Percentiles rank a stretch among this genome's conserved stretches.
Conservation (phyloP, 108 stramenopile genomes). For the Chaetoceros tenuissimus region DNA sequence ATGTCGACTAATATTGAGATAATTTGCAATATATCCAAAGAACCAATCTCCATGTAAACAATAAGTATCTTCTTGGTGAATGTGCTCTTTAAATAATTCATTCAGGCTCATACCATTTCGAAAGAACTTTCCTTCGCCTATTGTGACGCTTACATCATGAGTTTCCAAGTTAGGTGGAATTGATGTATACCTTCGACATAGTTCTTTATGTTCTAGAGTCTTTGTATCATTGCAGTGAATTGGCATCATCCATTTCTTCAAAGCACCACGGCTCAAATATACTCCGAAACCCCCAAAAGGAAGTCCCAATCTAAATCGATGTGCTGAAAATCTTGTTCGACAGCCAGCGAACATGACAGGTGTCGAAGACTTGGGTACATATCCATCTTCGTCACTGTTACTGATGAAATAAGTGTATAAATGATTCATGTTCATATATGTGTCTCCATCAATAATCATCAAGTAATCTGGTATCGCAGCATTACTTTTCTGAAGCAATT, state of each 20-base stretch:
- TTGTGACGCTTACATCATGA: conserved; percentile 5
- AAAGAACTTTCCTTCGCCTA: conserved; percentile 18
- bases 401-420: conserved; percentile 9
- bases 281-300: conserved; percentile 46
- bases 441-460: conserved; percentile 45
- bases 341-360: conserved; percentile 25
- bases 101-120: conserved; percentile 13
- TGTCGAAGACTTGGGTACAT: background rate
- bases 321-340: too few species aligned
- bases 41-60: conserved; percentile 21
- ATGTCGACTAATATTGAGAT: background rate
- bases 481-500: background rate
- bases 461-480: conserved; percentile 42
- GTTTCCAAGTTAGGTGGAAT: background rate
- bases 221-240: conserved; percentile 1
- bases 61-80: background rate
- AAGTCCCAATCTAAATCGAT: too few species aligned
- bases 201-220: conserved; percentile 4
- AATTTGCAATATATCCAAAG: conserved; percentile 28
- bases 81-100: conserved; percentile 19
- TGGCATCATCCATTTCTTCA: conserved; percentile 8
- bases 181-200: background rate
- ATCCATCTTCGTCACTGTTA: background rate
- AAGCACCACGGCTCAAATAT: conserved; percentile 19
- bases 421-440: conserved; percentile 32